A percentile compares a stretch with the other conserved stretches of the same genome.
Evolutionary conservation across 2,329 filamentous ascomycete genomes (phyloP).

Genomic region (Neofusicoccum sp.): DNA sequence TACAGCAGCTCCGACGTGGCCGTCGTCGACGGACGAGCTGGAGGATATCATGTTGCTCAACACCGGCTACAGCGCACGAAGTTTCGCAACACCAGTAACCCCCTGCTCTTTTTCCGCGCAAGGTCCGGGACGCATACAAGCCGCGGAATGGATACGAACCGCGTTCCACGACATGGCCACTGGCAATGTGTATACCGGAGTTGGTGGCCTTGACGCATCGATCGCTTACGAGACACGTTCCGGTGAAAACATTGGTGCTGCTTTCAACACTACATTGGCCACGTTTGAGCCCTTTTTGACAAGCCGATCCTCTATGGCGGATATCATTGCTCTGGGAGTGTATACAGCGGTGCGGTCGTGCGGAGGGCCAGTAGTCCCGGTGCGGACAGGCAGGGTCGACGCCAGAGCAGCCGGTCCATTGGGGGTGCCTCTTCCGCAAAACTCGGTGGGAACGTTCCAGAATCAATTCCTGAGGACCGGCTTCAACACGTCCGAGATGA

Average conservation of each 20-base stretch:
- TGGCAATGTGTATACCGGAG: slow-evolving; percentile 47
- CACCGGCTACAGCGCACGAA: slow-evolving; percentile 53
- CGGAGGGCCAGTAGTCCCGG: slow-evolving; percentile 55
- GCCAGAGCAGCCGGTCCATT: slow-evolving; percentile 47
- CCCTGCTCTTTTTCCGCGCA: slow-evolving; percentile 53
- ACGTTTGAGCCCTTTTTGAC: slow-evolving; percentile 57
- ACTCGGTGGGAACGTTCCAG: slow-evolving; percentile 51
- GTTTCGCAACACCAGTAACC: slow-evolving; percentile 57
- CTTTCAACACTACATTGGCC: slow-evolving; percentile 53
- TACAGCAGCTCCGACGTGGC: slow-evolving; percentile 58
- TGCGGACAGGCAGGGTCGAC: slow-evolving; percentile 56
- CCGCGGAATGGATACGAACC: slow-evolving; percentile 61
- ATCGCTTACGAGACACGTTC: slow-evolving; percentile 58
- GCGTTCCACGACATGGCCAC: slow-evolving; percentile 64
- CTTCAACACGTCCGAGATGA: slow-evolving; percentile 58
- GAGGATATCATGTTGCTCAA: slow-evolving; percentile 64
- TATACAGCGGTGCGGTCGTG: slow-evolving; percentile 60
- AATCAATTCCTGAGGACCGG: slow-evolving; percentile 60
- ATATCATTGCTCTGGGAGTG: slow-evolving; percentile 58
- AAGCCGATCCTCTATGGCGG: slow-evolving; percentile 52
- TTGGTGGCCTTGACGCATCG: slow-evolving; percentile 59
- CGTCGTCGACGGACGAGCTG: slow-evolving; percentile 58
- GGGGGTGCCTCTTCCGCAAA: slow-evolving; percentile 60
- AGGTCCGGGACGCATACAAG: slow-evolving; percentile 56
- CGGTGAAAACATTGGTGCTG: slow-evolving; percentile 58